Conservation (phyloP, 1,284 basidiomycete genomes). For the Cryptococcus jaspeensis region DNA sequence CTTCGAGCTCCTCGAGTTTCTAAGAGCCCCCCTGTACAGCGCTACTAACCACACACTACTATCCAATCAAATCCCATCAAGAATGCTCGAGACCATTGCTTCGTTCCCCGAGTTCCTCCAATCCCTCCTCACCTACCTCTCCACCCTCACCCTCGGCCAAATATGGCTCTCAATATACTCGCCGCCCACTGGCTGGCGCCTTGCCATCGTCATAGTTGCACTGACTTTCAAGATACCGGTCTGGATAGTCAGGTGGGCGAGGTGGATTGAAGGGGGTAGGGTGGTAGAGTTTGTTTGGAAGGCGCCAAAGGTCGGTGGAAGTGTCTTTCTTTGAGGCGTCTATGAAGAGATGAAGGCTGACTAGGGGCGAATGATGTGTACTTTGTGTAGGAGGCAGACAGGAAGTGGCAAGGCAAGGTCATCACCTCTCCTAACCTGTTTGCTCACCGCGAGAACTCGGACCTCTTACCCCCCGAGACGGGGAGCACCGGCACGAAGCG, state of each 20-base stretch:
- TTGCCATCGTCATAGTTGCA: constrained; percentile 22
- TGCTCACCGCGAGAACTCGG: constrained; percentile 30
- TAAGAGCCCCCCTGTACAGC: no score
- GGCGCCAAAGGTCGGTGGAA: constrained; percentile 59
- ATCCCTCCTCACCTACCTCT: constrained; percentile 17
- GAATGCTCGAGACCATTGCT: constrained; percentile 11
- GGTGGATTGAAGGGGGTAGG: constrained; percentile 43
- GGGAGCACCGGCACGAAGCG: constrained; percentile 54
- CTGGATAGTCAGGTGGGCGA: constrained; percentile 8
- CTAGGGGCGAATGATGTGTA: neutral
- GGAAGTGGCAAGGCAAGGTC: constrained; percentile 29
- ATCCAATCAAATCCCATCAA: neutral
- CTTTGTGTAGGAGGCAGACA: constrained; percentile 27
- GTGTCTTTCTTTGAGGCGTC: neutral
- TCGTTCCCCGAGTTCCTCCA: constrained; percentile 2
- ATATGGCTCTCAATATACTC: constrained; percentile 37
- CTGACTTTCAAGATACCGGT: constrained; percentile 16
- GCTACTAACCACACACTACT: neutral
- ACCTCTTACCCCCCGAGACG: constrained; percentile 30
- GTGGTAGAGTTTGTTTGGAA: constrained; percentile 64
- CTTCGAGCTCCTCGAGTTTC: no score
- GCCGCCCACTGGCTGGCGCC: constrained; percentile 27
- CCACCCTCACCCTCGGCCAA: constrained; percentile 32
- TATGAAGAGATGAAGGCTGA: neutral
- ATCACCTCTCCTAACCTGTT: constrained; percentile 30